phyloP scores from a whole-genome alignment of 768 basidiomycete species.

The Dictyophora rubrovolvata region DNA sequence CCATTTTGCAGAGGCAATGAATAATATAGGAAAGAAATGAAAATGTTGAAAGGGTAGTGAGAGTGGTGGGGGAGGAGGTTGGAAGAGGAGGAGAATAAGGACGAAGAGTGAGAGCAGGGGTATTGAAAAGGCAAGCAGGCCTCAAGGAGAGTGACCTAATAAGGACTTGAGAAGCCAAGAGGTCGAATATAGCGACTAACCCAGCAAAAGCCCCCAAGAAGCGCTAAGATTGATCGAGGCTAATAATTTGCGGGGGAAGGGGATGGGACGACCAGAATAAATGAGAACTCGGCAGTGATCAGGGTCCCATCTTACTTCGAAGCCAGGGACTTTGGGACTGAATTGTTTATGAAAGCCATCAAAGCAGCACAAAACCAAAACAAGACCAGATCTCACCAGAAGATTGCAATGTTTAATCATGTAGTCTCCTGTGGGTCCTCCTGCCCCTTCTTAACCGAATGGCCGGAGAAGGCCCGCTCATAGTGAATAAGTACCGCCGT shows the following conservation, averaged over 20 bases:
- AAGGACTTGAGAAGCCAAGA: neutral
- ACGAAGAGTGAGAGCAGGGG: neutral
- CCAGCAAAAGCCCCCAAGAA: neutral
- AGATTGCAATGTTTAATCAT: neutral
- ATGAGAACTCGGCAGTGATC: no score
- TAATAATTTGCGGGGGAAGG: neutral
- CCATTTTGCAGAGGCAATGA: constrained; percentile 30
- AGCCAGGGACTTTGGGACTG: neutral
- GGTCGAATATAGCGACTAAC: neutral
- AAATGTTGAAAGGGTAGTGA: neutral
- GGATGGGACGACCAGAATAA: neutral
- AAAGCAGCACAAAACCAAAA: neutral
- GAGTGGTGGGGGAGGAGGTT: neutral
- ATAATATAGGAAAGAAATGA: neutral
- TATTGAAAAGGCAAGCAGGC: neutral
- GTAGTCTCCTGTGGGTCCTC: neutral
- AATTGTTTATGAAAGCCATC: neutral
- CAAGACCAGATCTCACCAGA: neutral
- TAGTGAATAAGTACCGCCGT: no score
- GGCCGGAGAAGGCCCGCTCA: neutral
- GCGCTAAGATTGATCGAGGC: neutral
- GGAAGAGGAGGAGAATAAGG: neutral
- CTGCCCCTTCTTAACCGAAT: neutral
- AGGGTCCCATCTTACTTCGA: neutral
- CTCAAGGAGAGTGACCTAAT: neutral